Percentiles rank a stretch among this genome's conserved stretches.
Evolutionary conservation across 1,284 basidiomycete genomes (phyloP).

Genomic region (Boletellus deceptivus): DNA sequence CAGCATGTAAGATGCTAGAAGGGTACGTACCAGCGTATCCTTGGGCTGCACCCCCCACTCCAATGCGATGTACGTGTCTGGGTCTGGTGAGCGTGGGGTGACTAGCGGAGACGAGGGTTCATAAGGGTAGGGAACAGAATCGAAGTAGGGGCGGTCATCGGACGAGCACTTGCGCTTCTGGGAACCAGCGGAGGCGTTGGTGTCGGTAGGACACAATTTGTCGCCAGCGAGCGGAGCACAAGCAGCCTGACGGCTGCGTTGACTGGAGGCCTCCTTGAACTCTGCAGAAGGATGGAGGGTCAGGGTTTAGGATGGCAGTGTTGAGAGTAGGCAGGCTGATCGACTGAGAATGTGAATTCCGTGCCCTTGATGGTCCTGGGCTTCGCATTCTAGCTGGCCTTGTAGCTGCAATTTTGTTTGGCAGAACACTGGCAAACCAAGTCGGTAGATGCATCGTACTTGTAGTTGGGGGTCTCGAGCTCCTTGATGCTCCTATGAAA

Average conservation of each 20-base stretch:
- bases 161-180: constrained; percentile 34
- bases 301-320: constrained; percentile 54
- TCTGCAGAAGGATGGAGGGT: constrained; percentile 63
- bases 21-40: too few relatives aligned
- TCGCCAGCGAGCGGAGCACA: constrained; percentile 34
- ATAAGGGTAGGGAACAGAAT: constrained; percentile 70
- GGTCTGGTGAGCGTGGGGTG: too few relatives aligned
- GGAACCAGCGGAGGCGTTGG: constrained; percentile 36
- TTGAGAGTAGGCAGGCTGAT: constrained; percentile 52
- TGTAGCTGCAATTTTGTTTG: constrained; percentile 75
- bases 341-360: constrained; percentile 82
- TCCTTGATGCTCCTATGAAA: constrained; percentile 68
- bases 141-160: constrained; percentile 39
- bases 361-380: constrained; percentile 75
- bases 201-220: constrained; percentile 19
- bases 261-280: constrained; percentile 51
- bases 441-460: constrained; percentile 67
- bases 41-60: too few relatives aligned
- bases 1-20: too few relatives aligned
- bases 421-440: constrained; percentile 73
- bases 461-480: constrained; percentile 75
- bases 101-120: too few relatives aligned
- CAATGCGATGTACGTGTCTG: too few relatives aligned
- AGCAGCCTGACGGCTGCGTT: constrained; percentile 39
- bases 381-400: constrained; percentile 58